Percentiles rank a stretch among this genome's conserved stretches.
These are phyloP conservation scores for Dothiorella sarmentorum DNA, from an alignment of 2,329 filamentous ascomycete genomes.

Conservation along the genomic window DNA sequence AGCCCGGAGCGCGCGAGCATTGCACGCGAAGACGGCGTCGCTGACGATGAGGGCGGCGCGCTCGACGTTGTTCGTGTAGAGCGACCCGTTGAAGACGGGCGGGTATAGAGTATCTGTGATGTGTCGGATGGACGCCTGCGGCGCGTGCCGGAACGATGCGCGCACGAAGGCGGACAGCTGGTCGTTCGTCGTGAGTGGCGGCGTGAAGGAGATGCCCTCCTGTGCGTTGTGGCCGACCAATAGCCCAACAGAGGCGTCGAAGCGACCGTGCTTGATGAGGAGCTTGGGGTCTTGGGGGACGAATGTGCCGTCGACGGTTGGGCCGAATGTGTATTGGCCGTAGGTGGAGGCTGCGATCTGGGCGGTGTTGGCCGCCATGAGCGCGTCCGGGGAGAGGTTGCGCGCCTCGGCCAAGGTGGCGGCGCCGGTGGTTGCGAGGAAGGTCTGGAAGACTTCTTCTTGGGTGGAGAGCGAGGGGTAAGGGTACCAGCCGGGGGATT, in stretches of 20 bases:
- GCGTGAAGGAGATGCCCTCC: slow-evolving; percentile 29
- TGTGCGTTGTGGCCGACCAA: slow-evolving; percentile 46
- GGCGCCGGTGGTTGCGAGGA: slow-evolving; percentile 43
- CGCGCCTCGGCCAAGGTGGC: slow-evolving; percentile 45
- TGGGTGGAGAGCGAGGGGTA: slow-evolving; percentile 32
- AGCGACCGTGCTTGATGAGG: slow-evolving; percentile 44
- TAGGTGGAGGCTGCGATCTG: slow-evolving; percentile 38
- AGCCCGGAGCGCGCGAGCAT: slow-evolving; percentile 2
- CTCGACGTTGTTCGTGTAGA: neutral
- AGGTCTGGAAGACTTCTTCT: slow-evolving; percentile 39
- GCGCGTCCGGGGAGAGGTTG: slow-evolving; percentile 35
- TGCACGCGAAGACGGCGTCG: slow-evolving; percentile 18
- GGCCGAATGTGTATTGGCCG: slow-evolving; percentile 27
- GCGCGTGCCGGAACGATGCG: neutral
- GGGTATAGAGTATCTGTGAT: slow-evolving; percentile 6
- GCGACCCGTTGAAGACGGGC: neutral
- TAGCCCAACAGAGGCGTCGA: slow-evolving; percentile 43
- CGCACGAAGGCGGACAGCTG: neutral
- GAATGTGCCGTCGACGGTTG: slow-evolving; percentile 50
- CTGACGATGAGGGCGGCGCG: neutral
- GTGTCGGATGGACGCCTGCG: neutral
- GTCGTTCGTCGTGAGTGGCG: neutral
- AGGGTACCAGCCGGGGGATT: slow-evolving; percentile 40
- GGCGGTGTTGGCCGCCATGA: slow-evolving; percentile 44
- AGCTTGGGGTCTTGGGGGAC: slow-evolving; percentile 46